Conservation (phyloP, 768 basidiomycete genomes). For the Cystobasidium tubakii region DNA sequence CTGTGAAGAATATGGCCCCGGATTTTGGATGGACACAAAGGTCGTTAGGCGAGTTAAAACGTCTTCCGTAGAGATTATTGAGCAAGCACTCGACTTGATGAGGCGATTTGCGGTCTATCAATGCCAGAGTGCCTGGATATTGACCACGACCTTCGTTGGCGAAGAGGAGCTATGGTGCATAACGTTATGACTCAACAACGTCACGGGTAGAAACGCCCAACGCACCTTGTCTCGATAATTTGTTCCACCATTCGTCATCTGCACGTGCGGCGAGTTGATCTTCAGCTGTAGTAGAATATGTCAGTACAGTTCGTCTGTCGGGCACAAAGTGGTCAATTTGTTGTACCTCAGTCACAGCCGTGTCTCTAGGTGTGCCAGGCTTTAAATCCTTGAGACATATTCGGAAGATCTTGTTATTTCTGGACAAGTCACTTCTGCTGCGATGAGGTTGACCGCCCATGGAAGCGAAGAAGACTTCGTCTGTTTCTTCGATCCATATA, state of each 20-base stretch:
- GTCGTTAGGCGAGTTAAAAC: slow-evolving; percentile 78
- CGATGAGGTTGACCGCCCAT: slow-evolving; percentile 9
- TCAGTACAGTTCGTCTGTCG: background rate
- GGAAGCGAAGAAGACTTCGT: slow-evolving; percentile 67
- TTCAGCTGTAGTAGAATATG: background rate
- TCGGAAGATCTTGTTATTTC: slow-evolving; percentile 12
- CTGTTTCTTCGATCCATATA: slow-evolving; percentile 61
- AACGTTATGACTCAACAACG: no score
- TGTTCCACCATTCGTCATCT: slow-evolving; percentile 7
- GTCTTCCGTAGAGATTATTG: slow-evolving; percentile 72
- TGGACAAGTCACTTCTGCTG: slow-evolving; percentile 4
- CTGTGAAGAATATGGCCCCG: slow-evolving; percentile 40
- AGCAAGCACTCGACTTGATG: slow-evolving; percentile 51
- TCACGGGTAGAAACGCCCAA: no score
- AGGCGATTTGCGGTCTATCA: slow-evolving; percentile 8
- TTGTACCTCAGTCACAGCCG: background rate
- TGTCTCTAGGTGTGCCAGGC: background rate
- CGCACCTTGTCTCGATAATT: slow-evolving; percentile 5
- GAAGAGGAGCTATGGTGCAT: slow-evolving; percentile 1
- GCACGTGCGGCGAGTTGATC: background rate
- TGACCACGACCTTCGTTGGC: slow-evolving; percentile 3
- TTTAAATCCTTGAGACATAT: background rate
- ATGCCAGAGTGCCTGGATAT: slow-evolving; percentile 1
- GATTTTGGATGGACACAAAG: slow-evolving; percentile 61
- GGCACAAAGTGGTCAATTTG: no score